These are phyloP conservation scores for Xanthoconium separans DNA, from an alignment of 1,284 basidiomycete genomes.

Conservation along the genomic window DNA sequence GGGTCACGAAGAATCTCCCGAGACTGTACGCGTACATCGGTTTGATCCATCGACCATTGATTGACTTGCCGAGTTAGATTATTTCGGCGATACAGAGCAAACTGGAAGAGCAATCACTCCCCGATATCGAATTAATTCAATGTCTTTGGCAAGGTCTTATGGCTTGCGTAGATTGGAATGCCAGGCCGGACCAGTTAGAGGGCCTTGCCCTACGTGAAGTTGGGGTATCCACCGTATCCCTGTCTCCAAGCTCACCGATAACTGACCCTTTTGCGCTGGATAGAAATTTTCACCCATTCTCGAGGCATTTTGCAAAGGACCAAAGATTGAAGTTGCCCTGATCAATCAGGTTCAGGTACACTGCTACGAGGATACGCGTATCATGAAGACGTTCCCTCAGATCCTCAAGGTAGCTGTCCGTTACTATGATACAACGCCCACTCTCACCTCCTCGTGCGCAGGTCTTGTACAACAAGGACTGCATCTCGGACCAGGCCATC, in stretches of 20 bases:
- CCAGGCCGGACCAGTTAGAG: constrained; percentile 88
- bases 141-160: constrained; percentile 93
- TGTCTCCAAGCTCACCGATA: not conserved
- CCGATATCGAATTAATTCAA: constrained; percentile 80
- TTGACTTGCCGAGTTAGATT: constrained; percentile 49
- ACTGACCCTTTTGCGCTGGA: constrained; percentile 2
- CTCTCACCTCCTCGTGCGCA: constrained; percentile 29
- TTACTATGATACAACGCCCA: not conserved
- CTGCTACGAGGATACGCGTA: constrained; percentile 91
- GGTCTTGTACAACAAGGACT: constrained; percentile 94
- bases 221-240: constrained; percentile 49
- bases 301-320: constrained; percentile 82
- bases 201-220: constrained; percentile 82
- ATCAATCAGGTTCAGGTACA: constrained; percentile 94
- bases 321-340: constrained; percentile 88
- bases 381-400: constrained; percentile 92
- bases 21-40: constrained; percentile 49
- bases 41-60: constrained; percentile 11
- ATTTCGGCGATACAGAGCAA: constrained; percentile 68
- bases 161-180: constrained; percentile 82
- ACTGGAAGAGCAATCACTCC: constrained; percentile 68
- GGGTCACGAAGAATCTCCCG: constrained; percentile 59
- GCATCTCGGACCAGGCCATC: constrained; percentile 92
- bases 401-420: constrained; percentile 73
- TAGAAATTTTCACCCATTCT: constrained; percentile 84